A percentile compares a stretch with the other conserved stretches of the same genome.
These are phyloP conservation scores for Taxawa tesnikishii DNA, from an alignment of 2,329 filamentous ascomycete species.

Conservation along the genomic window DNA sequence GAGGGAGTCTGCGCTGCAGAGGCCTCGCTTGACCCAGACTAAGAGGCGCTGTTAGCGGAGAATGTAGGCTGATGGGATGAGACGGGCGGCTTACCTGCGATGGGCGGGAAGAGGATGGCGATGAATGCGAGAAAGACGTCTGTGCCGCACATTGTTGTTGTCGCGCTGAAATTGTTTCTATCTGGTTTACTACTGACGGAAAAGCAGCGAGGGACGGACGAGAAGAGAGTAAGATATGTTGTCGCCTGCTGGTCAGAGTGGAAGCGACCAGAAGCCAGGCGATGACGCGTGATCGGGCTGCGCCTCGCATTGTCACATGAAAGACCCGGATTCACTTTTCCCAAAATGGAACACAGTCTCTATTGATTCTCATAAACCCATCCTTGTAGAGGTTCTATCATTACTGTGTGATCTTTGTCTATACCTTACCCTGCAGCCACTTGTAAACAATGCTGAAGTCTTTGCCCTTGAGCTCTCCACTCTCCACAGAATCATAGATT, in stretches of 20 bases:
- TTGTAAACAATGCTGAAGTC: conserved; percentile 40
- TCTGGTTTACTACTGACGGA: neutral
- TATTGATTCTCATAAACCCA: too few relatives aligned
- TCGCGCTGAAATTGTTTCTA: conserved; percentile 1
- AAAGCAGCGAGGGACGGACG: too few relatives aligned
- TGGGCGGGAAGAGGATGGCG: conserved; percentile 48
- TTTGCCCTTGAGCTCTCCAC: conserved; percentile 31
- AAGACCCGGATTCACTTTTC: too few relatives aligned
- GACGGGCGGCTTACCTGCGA: conserved; percentile 34
- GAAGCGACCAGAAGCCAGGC: too few relatives aligned
- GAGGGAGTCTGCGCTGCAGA: conserved; percentile 83
- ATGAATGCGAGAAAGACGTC: conserved; percentile 50
- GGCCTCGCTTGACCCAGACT: conserved; percentile 95
- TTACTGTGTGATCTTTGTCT: too few relatives aligned
- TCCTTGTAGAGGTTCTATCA: too few relatives aligned
- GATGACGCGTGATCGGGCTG: too few relatives aligned
- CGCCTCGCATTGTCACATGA: too few relatives aligned
- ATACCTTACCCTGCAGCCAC: conserved; percentile 13
- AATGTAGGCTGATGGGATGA: conserved; percentile 1
- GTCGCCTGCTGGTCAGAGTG: too few relatives aligned
- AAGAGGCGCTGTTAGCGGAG: conserved; percentile 21
- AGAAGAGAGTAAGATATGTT: too few relatives aligned
- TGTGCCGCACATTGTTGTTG: conserved; percentile 41
- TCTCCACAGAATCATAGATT: conserved; percentile 33
- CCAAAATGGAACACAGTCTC: too few relatives aligned